Evolutionary conservation across 768 basidiomycete species (phyloP).

Genomic region (Kwoniella dejecticola): DNA sequence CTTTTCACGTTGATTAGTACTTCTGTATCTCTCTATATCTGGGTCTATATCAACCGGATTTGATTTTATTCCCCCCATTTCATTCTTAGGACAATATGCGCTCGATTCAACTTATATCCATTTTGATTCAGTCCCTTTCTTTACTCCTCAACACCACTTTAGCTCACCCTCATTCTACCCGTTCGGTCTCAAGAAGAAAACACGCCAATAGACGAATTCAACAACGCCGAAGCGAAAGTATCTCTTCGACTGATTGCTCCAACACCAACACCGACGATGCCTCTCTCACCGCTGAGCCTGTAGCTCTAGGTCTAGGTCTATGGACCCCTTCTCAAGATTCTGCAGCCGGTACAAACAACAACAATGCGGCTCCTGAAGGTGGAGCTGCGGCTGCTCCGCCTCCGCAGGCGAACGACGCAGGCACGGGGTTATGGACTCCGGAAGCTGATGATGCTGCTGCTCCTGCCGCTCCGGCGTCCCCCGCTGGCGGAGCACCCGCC

Average conservation of each 20-base stretch:
- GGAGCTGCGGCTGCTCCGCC: not conserved
- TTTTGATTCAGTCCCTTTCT: not conserved
- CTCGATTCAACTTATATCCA: not conserved
- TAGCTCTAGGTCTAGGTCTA: not conserved
- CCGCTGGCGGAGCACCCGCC: too few relatives aligned
- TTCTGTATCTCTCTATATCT: too few relatives aligned
- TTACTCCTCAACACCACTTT: not conserved
- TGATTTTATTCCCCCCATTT: not conserved
- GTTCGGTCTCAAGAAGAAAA: too few relatives aligned
- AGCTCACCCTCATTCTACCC: not conserved
- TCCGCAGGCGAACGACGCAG: not conserved
- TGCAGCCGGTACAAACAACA: not conserved
- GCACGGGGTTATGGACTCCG: not conserved
- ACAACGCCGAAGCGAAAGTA: conserved; percentile 2
- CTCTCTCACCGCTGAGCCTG: not conserved
- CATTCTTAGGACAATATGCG: conserved; percentile 3
- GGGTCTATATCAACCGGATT: conserved; percentile 3
- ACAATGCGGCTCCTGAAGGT: not conserved
- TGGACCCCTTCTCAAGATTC: not conserved
- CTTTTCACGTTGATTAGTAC: too few relatives aligned
- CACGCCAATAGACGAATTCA: not conserved
- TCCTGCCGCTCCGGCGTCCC: too few relatives aligned
- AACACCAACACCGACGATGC: not conserved
- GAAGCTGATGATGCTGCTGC: not conserved
- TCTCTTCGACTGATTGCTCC: not conserved